Conservation (phyloP, 2,329 filamentous ascomycete species). For the Alternaria arborescens region DNA sequence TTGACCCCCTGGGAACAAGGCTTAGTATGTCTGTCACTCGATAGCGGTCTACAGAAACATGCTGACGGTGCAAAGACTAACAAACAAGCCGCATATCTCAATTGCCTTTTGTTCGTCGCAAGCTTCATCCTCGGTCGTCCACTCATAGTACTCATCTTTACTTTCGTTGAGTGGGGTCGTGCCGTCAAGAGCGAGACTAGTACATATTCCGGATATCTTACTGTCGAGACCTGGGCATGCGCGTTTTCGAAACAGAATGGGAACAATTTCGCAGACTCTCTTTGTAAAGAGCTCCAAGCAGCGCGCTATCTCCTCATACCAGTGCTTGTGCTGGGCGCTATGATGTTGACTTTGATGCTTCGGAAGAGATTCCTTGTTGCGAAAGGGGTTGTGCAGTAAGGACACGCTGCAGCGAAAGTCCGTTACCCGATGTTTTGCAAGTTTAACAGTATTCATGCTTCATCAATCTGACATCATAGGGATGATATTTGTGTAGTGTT, state of each 20-base stretch:
- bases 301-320: conserved; percentile 18
- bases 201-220: background rate
- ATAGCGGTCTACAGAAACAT: background rate
- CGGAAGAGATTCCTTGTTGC: background rate
- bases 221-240: conserved; percentile 21
- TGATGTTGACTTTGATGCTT: conserved; percentile 9
- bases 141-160: conserved; percentile 20
- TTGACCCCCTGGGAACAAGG: background rate
- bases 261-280: background rate
- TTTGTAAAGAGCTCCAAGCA: conserved; percentile 16
- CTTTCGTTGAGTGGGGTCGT: conserved; percentile 5
- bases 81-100: background rate
- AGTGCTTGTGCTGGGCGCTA: conserved; percentile 9
- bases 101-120: conserved; percentile 20
- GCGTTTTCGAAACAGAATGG: background rate
- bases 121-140: conserved; percentile 18
- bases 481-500: background rate
- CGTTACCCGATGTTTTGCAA: background rate
- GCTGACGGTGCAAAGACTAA: conserved; percentile 1
- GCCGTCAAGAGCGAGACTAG: background rate
- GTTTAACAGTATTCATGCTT: too few relatives aligned
- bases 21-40: background rate
- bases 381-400: background rate
- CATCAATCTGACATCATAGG: too few relatives aligned
- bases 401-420: background rate